phyloP scores from a whole-genome alignment of 495 filamentous ascomycete genomes.

The Penicillium daleae region DNA sequence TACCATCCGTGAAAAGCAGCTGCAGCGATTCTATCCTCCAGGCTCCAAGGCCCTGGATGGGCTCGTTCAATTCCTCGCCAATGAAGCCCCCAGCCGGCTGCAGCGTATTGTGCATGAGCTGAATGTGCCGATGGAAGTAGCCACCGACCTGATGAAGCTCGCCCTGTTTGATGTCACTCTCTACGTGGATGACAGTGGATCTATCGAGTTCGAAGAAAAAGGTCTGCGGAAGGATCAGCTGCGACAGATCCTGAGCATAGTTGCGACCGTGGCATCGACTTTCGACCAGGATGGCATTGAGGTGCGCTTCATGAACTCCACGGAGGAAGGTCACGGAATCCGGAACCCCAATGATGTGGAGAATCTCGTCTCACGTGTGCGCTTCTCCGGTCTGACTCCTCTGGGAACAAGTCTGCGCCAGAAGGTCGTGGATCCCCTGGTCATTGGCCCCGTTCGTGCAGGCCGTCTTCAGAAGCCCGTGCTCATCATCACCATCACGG shows the following conservation, averaged over 20 bases:
- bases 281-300: slow-evolving; percentile 74
- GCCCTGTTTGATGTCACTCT: slow-evolving; percentile 68
- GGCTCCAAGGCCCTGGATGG: slow-evolving; percentile 35
- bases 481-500: slow-evolving; percentile 72
- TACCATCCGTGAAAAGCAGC: slow-evolving; percentile 60
- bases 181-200: slow-evolving; percentile 75
- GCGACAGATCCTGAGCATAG: slow-evolving; percentile 61
- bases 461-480: slow-evolving; percentile 64
- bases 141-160: slow-evolving; percentile 68
- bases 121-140: slow-evolving; percentile 63
- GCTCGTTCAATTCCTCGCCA: slow-evolving; percentile 41
- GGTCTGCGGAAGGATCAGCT: slow-evolving; percentile 70
- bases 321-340: slow-evolving; percentile 55
- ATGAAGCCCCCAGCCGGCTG: slow-evolving; percentile 53
- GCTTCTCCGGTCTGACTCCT: slow-evolving; percentile 71
- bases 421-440: slow-evolving; percentile 65
- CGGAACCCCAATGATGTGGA: slow-evolving; percentile 61
- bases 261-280: slow-evolving; percentile 66
- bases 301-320: slow-evolving; percentile 72
- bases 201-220: slow-evolving; percentile 68
- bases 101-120: slow-evolving; percentile 57
- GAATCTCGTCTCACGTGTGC: slow-evolving; percentile 56
- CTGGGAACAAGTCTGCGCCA: slow-evolving; percentile 63
- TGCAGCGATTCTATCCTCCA: slow-evolving; percentile 60
- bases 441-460: slow-evolving; percentile 54